phyloP scores from a whole-genome alignment of 371 early-diverging fungal species.

The Apophysomyces ossiformis region DNA sequence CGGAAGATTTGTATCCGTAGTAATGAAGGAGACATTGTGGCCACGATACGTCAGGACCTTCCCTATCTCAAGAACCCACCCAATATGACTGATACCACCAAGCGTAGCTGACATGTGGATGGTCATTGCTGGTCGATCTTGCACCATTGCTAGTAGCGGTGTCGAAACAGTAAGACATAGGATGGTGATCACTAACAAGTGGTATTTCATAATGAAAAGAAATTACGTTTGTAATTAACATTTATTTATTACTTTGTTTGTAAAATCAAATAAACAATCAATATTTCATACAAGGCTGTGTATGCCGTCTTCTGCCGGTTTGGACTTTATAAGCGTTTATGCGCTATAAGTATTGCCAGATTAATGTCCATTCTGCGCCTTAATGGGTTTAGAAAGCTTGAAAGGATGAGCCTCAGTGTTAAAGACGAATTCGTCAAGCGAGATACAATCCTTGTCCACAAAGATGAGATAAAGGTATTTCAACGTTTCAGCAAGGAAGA shows the following conservation, averaged over 20 bases:
- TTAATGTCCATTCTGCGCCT: constrained; percentile 26
- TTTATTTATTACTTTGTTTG: neutral
- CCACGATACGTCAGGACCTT: constrained; percentile 20
- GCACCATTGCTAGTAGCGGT: neutral
- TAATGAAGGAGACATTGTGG: constrained; percentile 25
- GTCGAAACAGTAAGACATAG: neutral
- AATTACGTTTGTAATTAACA: neutral
- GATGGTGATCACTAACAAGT: neutral
- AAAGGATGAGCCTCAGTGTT: constrained; percentile 52
- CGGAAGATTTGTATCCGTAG: constrained; percentile 14
- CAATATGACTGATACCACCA: constrained; percentile 29
- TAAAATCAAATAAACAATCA: no score
- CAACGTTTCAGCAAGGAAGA: constrained; percentile 87
- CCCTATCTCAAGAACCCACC: constrained; percentile 26
- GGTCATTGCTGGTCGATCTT: constrained; percentile 8
- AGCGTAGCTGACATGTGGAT: constrained; percentile 22
- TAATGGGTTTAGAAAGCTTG: constrained; percentile 31
- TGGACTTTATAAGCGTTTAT: neutral
- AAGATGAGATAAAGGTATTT: constrained; percentile 92
- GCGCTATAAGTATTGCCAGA: neutral
- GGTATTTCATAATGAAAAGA: neutral
- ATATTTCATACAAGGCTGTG: no score
- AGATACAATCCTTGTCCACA: constrained; percentile 48
- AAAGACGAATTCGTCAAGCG: constrained; percentile 67
- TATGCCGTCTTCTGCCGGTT: neutral